Conservation (phyloP, 371 early-diverging fungal species). For the Mucor sp. region DNA sequence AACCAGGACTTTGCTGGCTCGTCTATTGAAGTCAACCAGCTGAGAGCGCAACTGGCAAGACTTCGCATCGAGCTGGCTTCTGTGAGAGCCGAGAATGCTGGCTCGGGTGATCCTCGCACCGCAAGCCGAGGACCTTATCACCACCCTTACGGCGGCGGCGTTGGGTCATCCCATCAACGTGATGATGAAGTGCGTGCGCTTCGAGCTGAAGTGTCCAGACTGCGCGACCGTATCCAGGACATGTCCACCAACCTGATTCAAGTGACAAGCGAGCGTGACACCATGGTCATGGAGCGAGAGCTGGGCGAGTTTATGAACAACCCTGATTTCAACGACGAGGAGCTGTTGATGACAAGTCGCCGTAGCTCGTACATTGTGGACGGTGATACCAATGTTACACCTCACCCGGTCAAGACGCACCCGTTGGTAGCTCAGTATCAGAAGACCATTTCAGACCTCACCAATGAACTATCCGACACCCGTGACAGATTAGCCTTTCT, state of each 20-base stretch:
- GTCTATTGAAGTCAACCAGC: constrained; percentile 66
- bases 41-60: constrained; percentile 73
- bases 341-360: background rate
- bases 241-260: constrained; percentile 51
- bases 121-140: background rate
- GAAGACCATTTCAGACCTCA: constrained; percentile 56
- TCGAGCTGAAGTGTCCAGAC: constrained; percentile 48
- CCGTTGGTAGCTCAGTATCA: constrained; percentile 63
- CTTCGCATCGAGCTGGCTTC: constrained; percentile 66
- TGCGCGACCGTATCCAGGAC: constrained; percentile 59
- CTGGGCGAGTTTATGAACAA: constrained; percentile 39
- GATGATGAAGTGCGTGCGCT: constrained; percentile 55
- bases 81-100: constrained; percentile 45
- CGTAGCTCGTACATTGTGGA: background rate
- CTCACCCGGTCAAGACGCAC: constrained; percentile 34
- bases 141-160: constrained; percentile 1
- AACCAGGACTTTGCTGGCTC: constrained; percentile 72
- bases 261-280: constrained; percentile 66
- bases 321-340: constrained; percentile 2
- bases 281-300: constrained; percentile 59
- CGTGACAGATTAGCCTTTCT: constrained; percentile 38
- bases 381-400: constrained; percentile 8
- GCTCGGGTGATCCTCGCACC: constrained; percentile 2
- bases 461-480: constrained; percentile 54
- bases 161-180: background rate